Evolutionary conservation across 2,329 filamentous ascomycete genomes (phyloP).

Genomic region (Stagonosporopsis tanaceti): DNA sequence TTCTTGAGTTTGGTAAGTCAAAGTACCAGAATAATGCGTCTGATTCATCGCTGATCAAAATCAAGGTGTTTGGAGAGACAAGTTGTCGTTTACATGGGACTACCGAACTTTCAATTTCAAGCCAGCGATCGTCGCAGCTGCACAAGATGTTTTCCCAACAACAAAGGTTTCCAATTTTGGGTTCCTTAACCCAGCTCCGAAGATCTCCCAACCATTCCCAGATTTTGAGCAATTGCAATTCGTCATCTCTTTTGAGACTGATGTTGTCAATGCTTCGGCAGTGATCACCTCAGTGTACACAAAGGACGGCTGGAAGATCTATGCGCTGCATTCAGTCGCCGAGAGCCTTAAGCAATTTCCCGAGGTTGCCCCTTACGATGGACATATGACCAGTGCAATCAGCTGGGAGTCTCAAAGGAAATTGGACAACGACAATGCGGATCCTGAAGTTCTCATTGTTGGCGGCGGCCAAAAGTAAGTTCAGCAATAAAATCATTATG

Average conservation of each 20-base stretch:
- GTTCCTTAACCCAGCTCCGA: conserved; percentile 4
- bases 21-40: not conserved
- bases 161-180: conserved; percentile 3
- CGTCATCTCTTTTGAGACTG: conserved; percentile 18
- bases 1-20: conserved; percentile 16
- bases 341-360: conserved; percentile 15
- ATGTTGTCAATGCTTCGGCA: conserved; percentile 14
- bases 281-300: conserved; percentile 15
- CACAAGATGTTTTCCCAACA: conserved; percentile 11
- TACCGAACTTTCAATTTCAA: conserved; percentile 18
- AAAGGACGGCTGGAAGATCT: conserved; percentile 19
- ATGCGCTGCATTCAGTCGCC: conserved; percentile 17
- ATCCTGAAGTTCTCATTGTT: conserved; percentile 31
- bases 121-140: conserved; percentile 14
- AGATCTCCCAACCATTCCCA: conserved; percentile 12
- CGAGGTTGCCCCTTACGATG: conserved; percentile 10
- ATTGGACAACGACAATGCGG: conserved; percentile 7
- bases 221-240: conserved; percentile 15
- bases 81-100: conserved; percentile 20
- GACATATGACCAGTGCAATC: conserved; percentile 15
- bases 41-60: not conserved
- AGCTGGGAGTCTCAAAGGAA: conserved; percentile 18
- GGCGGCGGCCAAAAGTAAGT: conserved; percentile 28
- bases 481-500: not conserved
- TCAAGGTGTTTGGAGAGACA: conserved; percentile 15